Base-by-base conservation (phyloP, 305 asterid genomes). In the Rubia occidens region DNA sequence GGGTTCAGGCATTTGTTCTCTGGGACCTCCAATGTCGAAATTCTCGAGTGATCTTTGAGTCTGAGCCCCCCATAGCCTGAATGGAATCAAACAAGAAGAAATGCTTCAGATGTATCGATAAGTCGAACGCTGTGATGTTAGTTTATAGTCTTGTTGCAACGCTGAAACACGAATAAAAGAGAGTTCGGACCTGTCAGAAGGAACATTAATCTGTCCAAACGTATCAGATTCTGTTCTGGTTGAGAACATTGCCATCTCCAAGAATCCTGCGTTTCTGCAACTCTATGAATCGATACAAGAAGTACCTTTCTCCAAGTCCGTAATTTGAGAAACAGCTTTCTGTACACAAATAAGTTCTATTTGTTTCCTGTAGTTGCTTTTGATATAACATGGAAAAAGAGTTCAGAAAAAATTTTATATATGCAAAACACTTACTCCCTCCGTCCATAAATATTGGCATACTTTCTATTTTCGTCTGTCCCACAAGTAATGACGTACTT, bases 21-120 rank as follows among this genome's bases (percentile, higher is more conserved):
- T 89, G 32, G 89, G 91, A 42, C 97, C 96, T 29, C 99, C 99
- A 71, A 94, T 94, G 60, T 94, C 99, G 78, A 94, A 94, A 80
- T 94, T 94, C 79, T 90, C 93, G 75, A 94, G 77, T 5, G 97
- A 94, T 77, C 99, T 84, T 76, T 94, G 99, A 69, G 99, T 90
- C 79, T 94, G 99, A 70, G 99, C 99, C 55, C 97, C 99, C 96
- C 96, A 90, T 80, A 90, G 81, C 79, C 96, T 94, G 86, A 74
- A 53, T 6, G 17, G 2, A 51, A 51, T 17, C 58, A 64, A 32
- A 51, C 10, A 15, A 8, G 6, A 61, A 3, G 4, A 62, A 2
- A 1, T 5, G 1, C 15, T 32, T 9, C 29, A 26, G 2, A 2
- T 26, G 1, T 26, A 26, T 0, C 29, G 29, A 26, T 26, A 26